Conservation (phyloP, 805 yeast genomes). For the Metschnikowia santaceciliae region DNA sequence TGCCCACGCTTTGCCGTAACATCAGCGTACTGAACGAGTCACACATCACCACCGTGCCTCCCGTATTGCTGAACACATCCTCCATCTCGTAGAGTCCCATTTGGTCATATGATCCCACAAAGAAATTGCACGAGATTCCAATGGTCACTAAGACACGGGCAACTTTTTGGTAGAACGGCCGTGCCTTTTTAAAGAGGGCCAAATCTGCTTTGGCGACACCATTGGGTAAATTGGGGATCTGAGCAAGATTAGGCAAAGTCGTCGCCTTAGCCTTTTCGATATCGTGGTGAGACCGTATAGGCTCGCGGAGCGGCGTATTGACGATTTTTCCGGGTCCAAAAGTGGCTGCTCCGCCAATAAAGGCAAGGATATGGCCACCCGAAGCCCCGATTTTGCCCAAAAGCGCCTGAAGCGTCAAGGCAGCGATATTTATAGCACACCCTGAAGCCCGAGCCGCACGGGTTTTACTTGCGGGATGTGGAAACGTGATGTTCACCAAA, state of each 20-base stretch:
- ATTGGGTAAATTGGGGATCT: conserved; percentile 30
- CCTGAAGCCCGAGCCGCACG: conserved; percentile 58
- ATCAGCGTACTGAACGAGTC: conserved; percentile 67
- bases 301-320: conserved; percentile 51
- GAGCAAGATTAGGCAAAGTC: conserved; percentile 23
- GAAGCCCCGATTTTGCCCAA: conserved; percentile 41
- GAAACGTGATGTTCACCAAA: conserved; percentile 48
- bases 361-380: conserved; percentile 53
- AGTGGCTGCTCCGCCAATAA: conserved; percentile 64
- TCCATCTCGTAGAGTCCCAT: conserved; percentile 68
- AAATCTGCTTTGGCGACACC: conserved; percentile 27
- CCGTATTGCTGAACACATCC: conserved; percentile 51
- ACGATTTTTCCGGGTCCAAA: conserved; percentile 63
- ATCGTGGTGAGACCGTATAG: conserved; percentile 65
- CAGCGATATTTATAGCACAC: conserved; percentile 50
- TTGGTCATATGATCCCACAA: conserved; percentile 67
- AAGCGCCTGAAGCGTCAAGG: conserved; percentile 32
- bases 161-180: conserved; percentile 45
- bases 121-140: conserved; percentile 55
- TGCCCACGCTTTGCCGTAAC: conserved; percentile 60
- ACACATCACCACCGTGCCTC: conserved; percentile 59
- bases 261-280: conserved; percentile 40
- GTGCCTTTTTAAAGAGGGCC: conserved; percentile 34
- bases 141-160: conserved; percentile 44
- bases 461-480: conserved; percentile 35